Percentiles rank a stretch among this genome's conserved stretches.
phyloP scores from a whole-genome alignment of 1,284 basidiomycete genomes.

The Leucoagaricus sp. region DNA sequence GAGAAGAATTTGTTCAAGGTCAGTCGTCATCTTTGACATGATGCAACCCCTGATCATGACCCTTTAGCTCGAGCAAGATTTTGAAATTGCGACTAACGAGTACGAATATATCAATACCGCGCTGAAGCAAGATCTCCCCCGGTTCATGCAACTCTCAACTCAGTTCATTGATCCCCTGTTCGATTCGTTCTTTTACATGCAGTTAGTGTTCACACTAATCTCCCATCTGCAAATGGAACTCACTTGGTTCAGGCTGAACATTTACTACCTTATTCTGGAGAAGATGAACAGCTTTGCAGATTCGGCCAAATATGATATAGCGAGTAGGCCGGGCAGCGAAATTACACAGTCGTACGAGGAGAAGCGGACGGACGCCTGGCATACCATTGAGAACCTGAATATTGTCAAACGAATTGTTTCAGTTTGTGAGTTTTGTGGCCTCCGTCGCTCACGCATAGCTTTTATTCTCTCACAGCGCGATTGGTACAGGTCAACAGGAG shows the following conservation, averaged over 20 bases:
- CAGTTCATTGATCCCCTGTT: conserved; percentile 96
- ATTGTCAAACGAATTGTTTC: conserved; percentile 84
- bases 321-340: conserved; percentile 63
- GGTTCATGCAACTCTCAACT: conserved; percentile 86
- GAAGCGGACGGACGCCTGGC: conserved; percentile 79
- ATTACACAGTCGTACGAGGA: conserved; percentile 81
- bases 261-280: conserved; percentile 92
- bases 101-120: conserved; percentile 96
- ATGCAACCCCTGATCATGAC: conserved; percentile 14
- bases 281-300: conserved; percentile 89
- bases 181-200: conserved; percentile 99
- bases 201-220: conserved; percentile 56
- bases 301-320: conserved; percentile 75
- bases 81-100: conserved; percentile 91
- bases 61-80: conserved; percentile 93
- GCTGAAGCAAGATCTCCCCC: conserved; percentile 91
- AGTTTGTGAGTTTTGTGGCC: conserved; percentile 68
- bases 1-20: conserved; percentile 97
- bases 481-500: conserved; percentile 58
- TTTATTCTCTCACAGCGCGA: conserved; percentile 47
- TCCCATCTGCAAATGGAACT: neutral
- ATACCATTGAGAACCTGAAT: conserved; percentile 71
- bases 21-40: conserved; percentile 15
- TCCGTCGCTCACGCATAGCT: neutral
- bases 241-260: conserved; percentile 68